Evolutionary conservation across 2,329 filamentous ascomycete genomes (phyloP), one percentile per base, ranked within the genome.

Genomic region (Claviceps sp.): DNA sequence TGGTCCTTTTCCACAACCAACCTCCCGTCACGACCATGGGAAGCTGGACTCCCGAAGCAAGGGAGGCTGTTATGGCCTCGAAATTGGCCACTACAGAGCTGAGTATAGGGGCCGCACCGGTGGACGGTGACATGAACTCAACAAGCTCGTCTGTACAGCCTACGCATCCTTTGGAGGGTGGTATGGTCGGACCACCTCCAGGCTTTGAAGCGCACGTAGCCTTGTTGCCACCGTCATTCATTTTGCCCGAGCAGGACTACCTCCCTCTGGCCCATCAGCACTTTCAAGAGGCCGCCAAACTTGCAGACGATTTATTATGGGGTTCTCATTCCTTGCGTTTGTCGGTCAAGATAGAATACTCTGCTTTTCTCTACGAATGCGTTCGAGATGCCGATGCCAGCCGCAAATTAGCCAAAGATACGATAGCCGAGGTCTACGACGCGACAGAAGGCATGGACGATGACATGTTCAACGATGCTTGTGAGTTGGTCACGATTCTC

Each of bases 1-100:
- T 95, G 66, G 93, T 95, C 51, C 78, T 97, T 13, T 97, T 96
- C 64, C 88, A 96, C 71, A 96, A 96, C 68, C 82, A 88, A 50
- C 91, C 91, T 0, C 77, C 85, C 0, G 79, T 95, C 52, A 84
- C 82, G 45, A 72, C 76, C 38, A 75, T 80, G 61, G 76, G 76
- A 20, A 70, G 78, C 54, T 71, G 73, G 56, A 73, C 72, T 0
- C 72, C 75, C 13, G 74, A 76, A 48, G 60, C 63, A 3, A 64
- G 71, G 47, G 68, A 66, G 14, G 66, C 65, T 55, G 61, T 64
- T 8, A 56, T 67, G 34, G 64, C 67, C 1, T 47, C 52, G 20
- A 40, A 30, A 30, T 30, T 64, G 69, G 13, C 60, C 20, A 38
- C 37, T 20, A 47, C 64, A 24, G 69, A 72, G 57, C 78, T 77